These are phyloP conservation scores for Aspergillus sp. DNA, from an alignment of 2,329 filamentous ascomycete species.

Conservation along the genomic window DNA sequence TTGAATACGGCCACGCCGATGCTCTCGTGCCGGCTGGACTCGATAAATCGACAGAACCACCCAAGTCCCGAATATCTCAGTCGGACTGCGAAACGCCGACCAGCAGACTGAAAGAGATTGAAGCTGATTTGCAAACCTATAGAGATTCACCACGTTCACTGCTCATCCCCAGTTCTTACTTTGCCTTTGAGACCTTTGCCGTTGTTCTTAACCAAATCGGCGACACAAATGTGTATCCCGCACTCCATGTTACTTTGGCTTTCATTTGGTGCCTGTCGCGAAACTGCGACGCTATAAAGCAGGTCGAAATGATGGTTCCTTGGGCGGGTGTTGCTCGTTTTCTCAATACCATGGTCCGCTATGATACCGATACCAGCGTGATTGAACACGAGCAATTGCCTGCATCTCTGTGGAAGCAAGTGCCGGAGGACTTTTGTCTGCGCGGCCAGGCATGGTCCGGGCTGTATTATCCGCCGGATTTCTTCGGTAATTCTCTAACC, in stretches of 20 bases:
- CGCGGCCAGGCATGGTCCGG: slow-evolving; percentile 48
- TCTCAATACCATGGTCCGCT: slow-evolving; percentile 44
- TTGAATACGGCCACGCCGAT: slow-evolving; percentile 44
- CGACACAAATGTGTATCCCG: slow-evolving; percentile 45
- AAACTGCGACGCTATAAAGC: slow-evolving; percentile 28
- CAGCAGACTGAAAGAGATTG: slow-evolving; percentile 6
- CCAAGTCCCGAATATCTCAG: slow-evolving; percentile 4
- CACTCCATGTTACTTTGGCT: slow-evolving; percentile 46
- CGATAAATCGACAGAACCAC: slow-evolving; percentile 7
- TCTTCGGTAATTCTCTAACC: slow-evolving; percentile 41
- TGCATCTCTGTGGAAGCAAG: slow-evolving; percentile 33
- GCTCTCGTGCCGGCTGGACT: slow-evolving; percentile 21
- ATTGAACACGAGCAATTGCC: slow-evolving; percentile 37
- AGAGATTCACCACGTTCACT: slow-evolving; percentile 13
- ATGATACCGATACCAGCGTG: slow-evolving; percentile 23
- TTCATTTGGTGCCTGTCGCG: slow-evolving; percentile 41
- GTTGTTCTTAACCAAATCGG: slow-evolving; percentile 39
- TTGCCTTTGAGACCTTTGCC: slow-evolving; percentile 36
- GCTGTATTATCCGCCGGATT: slow-evolving; percentile 39
- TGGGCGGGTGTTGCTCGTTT: slow-evolving; percentile 44
- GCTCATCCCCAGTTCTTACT: slow-evolving; percentile 26
- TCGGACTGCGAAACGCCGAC: slow-evolving; percentile 13
- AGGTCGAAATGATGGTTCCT: slow-evolving; percentile 37
- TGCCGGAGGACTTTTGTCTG: slow-evolving; percentile 52
- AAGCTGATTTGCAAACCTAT: slow-evolving; percentile 8